These are phyloP conservation scores for Avena insularis DNA, from an alignment of 176 grass and related monocot genomes.

Conservation along the genomic window DNA sequence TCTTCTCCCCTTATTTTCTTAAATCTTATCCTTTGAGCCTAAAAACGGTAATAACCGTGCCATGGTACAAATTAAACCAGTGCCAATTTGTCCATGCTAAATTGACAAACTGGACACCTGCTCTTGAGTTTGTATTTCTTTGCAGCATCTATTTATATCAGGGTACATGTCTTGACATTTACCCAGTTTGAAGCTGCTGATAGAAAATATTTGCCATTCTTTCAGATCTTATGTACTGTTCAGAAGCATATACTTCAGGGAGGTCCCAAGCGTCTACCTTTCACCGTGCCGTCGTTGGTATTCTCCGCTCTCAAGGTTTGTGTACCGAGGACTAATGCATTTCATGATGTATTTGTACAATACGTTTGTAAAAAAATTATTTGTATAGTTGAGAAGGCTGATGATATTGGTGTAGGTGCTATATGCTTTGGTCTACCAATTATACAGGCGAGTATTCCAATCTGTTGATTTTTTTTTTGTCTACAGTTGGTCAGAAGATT, in stretches of 20 bases:
- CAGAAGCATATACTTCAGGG: constrained; percentile 97
- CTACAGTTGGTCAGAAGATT: constrained; percentile 94
- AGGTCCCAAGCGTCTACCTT: constrained; percentile 87
- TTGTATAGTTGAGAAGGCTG: constrained; percentile 3
- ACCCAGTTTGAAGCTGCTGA: constrained; percentile 33
- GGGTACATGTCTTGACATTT: constrained; percentile 25
- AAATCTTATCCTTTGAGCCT: background rate
- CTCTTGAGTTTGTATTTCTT: constrained; percentile 3
- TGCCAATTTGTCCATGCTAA: constrained; percentile 17
- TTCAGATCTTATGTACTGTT: constrained; percentile 94
- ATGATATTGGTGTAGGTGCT: constrained; percentile 12
- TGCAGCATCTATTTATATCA: constrained; percentile 23
- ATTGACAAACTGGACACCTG: background rate
- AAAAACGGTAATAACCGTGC: background rate
- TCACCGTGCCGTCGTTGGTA: constrained; percentile 82
- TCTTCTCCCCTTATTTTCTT: background rate
- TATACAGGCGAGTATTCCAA: constrained; percentile 28
- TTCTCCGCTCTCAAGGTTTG: constrained; percentile 93
- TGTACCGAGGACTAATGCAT: constrained; percentile 21
- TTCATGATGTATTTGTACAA: constrained; percentile 11
- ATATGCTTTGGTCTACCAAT: constrained; percentile 18
- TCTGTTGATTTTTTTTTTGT: constrained; percentile 32
- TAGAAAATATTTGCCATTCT: constrained; percentile 42
- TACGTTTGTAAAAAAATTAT: constrained; percentile 13
- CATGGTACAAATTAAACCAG: constrained; percentile 5